Conservation (phyloP, 495 filamentous ascomycete genomes). For the Penicillium antarcticum region DNA sequence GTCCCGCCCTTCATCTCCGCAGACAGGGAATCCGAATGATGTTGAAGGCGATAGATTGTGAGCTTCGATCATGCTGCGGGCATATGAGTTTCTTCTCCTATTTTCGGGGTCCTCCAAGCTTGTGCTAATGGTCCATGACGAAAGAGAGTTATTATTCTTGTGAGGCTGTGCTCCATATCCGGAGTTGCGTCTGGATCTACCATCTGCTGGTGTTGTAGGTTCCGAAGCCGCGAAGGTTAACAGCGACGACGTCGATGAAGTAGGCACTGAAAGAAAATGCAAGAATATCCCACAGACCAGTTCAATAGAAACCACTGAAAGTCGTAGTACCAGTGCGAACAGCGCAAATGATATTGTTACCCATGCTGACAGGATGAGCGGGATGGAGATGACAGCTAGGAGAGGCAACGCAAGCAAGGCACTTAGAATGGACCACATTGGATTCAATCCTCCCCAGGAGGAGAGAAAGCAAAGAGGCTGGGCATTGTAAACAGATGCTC, state of each 20-base stretch:
- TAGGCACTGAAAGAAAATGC: slow-evolving; percentile 51
- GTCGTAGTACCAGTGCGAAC: slow-evolving; percentile 59
- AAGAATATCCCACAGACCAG: slow-evolving; percentile 57
- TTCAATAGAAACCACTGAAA: slow-evolving; percentile 67
- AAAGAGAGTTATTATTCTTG: slow-evolving; percentile 14
- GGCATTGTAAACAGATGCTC: not conserved
- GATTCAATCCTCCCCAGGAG: not conserved
- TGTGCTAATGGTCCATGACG: slow-evolving; percentile 8
- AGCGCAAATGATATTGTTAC: slow-evolving; percentile 67
- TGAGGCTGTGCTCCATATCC: slow-evolving; percentile 19
- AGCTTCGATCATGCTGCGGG: slow-evolving; percentile 21
- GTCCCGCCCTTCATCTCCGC: slow-evolving; percentile 56
- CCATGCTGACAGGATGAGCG: slow-evolving; percentile 64
- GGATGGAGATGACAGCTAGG: slow-evolving; percentile 62
- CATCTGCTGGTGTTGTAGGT: slow-evolving; percentile 26
- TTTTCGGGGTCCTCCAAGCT: slow-evolving; percentile 9
- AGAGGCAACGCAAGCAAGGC: slow-evolving; percentile 59
- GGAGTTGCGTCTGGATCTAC: slow-evolving; percentile 27
- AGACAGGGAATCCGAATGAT: slow-evolving; percentile 27
- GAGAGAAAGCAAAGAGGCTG: not conserved
- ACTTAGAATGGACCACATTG: slow-evolving; percentile 36
- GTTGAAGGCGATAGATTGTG: slow-evolving; percentile 12
- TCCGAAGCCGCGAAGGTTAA: slow-evolving; percentile 31
- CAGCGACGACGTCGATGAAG: slow-evolving; percentile 25
- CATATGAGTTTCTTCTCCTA: slow-evolving; percentile 15